Conservation (phyloP, 2,329 filamentous ascomycete genomes). For the Fusarium solani-melongenae region DNA sequence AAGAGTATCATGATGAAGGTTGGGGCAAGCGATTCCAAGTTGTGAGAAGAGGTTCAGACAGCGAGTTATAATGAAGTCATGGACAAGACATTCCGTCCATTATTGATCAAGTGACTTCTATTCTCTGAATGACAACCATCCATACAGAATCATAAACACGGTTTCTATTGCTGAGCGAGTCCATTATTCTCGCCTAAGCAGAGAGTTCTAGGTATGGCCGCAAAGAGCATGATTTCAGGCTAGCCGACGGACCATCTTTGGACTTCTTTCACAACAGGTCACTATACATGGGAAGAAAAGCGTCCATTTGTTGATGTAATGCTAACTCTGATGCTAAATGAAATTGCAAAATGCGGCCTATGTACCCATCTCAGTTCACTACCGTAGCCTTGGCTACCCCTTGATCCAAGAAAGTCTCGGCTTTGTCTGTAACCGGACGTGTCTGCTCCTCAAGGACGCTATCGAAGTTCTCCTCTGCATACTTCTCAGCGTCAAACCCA, state of each 20-base stretch:
- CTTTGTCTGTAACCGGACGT: background rate
- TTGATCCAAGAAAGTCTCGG: background rate
- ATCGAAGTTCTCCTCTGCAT: conserved; percentile 35
- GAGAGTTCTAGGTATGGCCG: background rate
- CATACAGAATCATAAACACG: no score
- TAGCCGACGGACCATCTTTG: fast-evolving
- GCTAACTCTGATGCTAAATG: background rate
- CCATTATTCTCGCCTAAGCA: background rate
- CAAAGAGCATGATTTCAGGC: background rate
- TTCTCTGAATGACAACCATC: background rate
- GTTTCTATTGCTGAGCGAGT: fast-evolving
- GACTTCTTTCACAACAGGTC: background rate
- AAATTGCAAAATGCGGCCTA: background rate
- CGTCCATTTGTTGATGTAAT: background rate
- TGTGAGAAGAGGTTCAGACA: background rate
- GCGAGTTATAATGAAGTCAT: background rate
- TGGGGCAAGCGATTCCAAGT: background rate
- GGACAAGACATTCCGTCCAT: background rate
- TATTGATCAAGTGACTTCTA: background rate
- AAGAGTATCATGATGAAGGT: conserved; percentile 39
- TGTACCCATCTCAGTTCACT: background rate
- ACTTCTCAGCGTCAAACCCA: conserved; percentile 29
- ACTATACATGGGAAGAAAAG: background rate
- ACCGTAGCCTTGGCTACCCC: background rate
- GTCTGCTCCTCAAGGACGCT: background rate